Conservation (phyloP, 768 basidiomycete genomes). For the Antrodiella citrinella region DNA sequence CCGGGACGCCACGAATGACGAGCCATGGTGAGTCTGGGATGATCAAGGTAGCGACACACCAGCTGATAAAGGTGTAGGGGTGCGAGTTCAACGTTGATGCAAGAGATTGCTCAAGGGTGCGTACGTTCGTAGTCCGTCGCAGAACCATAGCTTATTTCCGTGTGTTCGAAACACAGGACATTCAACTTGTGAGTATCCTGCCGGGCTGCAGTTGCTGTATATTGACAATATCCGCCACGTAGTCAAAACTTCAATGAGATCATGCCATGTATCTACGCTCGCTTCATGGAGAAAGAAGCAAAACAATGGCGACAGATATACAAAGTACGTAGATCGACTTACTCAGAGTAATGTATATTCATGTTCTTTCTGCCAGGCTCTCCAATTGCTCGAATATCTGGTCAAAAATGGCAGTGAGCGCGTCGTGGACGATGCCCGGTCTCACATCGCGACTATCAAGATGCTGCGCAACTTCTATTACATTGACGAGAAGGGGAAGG, state of each 20-base stretch:
- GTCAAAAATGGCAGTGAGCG: conserved; percentile 96
- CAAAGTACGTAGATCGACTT: conserved; percentile 74
- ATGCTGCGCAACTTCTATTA: conserved; percentile 98
- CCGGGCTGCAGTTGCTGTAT: no score
- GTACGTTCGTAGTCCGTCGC: conserved; percentile 22
- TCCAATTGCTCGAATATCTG: conserved; percentile 92
- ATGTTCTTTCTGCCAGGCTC: conserved; percentile 45
- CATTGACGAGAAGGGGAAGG: conserved; percentile 97
- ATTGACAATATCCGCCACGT: conserved; percentile 6
- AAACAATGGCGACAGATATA: conserved; percentile 98
- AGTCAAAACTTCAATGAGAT: conserved; percentile 99
- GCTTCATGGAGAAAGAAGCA: conserved; percentile 98
- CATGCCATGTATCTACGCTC: conserved; percentile 92
- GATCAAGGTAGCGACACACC: background rate
- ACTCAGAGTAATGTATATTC: no score
- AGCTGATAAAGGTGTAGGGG: conserved; percentile 53
- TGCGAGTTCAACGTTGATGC: conserved; percentile 95
- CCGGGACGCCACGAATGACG: conserved; percentile 93
- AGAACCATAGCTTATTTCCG: background rate
- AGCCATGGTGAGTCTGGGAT: conserved; percentile 74
- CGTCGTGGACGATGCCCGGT: conserved; percentile 94
- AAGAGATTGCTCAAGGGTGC: conserved; percentile 95
- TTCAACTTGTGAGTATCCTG: conserved; percentile 81
- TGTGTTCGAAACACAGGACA: conserved; percentile 53
- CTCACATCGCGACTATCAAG: conserved; percentile 91